These are phyloP conservation scores for Cyberlindnera galapagoensis DNA, from an alignment of 805 yeast species.

Conservation along the genomic window DNA sequence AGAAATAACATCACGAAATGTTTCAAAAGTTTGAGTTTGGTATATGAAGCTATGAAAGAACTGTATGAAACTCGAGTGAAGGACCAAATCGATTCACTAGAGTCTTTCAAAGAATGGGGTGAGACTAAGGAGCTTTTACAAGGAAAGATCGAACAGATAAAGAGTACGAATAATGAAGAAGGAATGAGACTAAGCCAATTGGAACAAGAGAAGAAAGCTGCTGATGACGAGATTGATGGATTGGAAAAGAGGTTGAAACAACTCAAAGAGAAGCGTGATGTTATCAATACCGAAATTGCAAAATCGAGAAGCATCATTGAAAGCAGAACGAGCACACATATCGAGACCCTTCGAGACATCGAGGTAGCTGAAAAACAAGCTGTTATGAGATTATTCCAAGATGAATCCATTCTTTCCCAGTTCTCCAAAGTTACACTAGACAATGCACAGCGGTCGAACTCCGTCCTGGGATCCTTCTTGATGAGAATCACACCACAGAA, in stretches of 20 bases:
- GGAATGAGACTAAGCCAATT: constrained; percentile 34
- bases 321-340: constrained; percentile 37
- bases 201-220: constrained; percentile 23
- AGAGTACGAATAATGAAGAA: constrained; percentile 30
- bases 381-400: constrained; percentile 24
- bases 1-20: constrained; percentile 27
- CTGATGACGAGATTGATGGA: constrained; percentile 32
- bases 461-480: constrained; percentile 13
- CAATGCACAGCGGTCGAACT: constrained; percentile 1
- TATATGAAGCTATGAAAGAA: constrained; percentile 35
- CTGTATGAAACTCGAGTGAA: constrained; percentile 31
- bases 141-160: constrained; percentile 30
- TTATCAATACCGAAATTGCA: constrained; percentile 32
- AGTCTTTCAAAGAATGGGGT: constrained; percentile 34
- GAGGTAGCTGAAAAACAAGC: constrained; percentile 34
- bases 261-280: constrained; percentile 27
- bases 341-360: constrained; percentile 32
- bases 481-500: constrained; percentile 11
- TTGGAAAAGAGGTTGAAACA: constrained; percentile 29
- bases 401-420: constrained; percentile 17
- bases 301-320: constrained; percentile 42
- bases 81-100: constrained; percentile 22
- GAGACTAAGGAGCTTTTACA: constrained; percentile 27
- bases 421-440: constrained; percentile 1
- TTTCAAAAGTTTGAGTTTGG: constrained; percentile 31